Evolutionary conservation across 2,329 filamentous ascomycete species (phyloP), one percentile per base, ranked within the genome.

Genomic region (Diplodia corticola): DNA sequence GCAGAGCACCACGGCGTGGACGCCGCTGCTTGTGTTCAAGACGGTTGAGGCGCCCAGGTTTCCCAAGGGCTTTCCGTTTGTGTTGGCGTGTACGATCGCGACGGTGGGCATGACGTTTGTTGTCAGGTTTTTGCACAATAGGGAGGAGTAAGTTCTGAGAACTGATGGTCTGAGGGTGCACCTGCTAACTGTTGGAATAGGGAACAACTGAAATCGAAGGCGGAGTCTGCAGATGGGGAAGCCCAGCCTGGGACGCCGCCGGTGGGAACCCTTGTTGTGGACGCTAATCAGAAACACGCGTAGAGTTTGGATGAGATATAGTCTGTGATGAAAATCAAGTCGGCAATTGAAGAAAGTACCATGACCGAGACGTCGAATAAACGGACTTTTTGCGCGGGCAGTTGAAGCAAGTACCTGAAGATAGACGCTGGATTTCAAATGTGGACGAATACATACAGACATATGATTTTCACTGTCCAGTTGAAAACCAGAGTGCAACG

Each of bases 1-100:
- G 0, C 84, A 85, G 71, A 85, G 81, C 0, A 83, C 83, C 0
- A 86, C 83, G 0, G 84, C 82, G 0, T 88, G 85, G 85, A 86
- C 83, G 2, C 82, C 81, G 3, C 69, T 87, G 2, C 70, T 87
- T 13, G 80, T 82, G 0, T 88, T 85, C 69, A 79, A 78, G 68
- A 82, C 81, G 0, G 75, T 79, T 2, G 80, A 82, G 68, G 80
- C 73, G 1, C 80, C 80, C 1, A 70, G 78, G 0, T 82, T 80
- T 67, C 72, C 70, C 1, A 81, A 81, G 64, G 80, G 80, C 0
- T 81, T 79, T 70, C 70, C 79, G 0, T 82, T 81, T 67, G 75
- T 77, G 4, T 71, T 79, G 28, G 79, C 70, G 0, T 79, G 76
- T 67, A 73, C 78, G 6, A 70, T 79, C 15, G 77, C 74, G 37